Evolutionary conservation across 2,329 filamentous ascomycete genomes (phyloP).

Genomic region (Emmonsia crescens): DNA sequence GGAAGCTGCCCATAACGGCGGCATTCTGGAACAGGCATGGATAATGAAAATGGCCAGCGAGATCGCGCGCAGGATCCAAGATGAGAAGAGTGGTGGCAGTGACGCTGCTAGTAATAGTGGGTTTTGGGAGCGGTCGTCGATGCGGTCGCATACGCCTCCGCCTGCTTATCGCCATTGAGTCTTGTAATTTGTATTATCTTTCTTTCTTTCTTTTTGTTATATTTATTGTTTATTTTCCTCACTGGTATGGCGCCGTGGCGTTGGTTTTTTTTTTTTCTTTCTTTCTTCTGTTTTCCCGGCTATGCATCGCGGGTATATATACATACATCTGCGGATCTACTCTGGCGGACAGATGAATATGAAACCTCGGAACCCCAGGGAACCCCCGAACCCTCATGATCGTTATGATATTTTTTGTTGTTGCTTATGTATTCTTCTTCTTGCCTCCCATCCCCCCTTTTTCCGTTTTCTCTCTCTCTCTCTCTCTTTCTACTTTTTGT

Average conservation of each 20-base stretch:
- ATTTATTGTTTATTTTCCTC: not conserved
- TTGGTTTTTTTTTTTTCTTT: not conserved
- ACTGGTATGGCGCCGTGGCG: too few relatives aligned
- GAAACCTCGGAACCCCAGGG: not conserved
- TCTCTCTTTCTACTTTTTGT: not conserved
- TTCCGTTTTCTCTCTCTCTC: not conserved
- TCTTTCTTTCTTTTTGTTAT: not conserved
- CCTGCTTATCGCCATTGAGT: slow-evolving; percentile 35
- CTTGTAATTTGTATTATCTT: not conserved
- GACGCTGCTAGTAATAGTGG: slow-evolving; percentile 24
- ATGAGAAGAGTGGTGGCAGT: slow-evolving; percentile 54
- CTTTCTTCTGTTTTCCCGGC: not conserved
- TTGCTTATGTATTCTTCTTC: not conserved
- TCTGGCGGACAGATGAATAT: not conserved
- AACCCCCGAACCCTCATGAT: not conserved
- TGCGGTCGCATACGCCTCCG: slow-evolving; percentile 30
- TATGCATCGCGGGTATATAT: not conserved
- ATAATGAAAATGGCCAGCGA: slow-evolving; percentile 72
- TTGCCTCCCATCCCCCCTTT: not conserved
- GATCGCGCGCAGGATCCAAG: slow-evolving; percentile 72
- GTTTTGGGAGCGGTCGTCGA: slow-evolving; percentile 26
- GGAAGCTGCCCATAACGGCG: slow-evolving; percentile 14
- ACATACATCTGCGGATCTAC: not conserved
- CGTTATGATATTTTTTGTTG: not conserved
- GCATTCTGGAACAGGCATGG: slow-evolving; percentile 37